phyloP scores from a whole-genome alignment of 2,329 filamentous ascomycete species.

The Pezicula radicicola region DNA sequence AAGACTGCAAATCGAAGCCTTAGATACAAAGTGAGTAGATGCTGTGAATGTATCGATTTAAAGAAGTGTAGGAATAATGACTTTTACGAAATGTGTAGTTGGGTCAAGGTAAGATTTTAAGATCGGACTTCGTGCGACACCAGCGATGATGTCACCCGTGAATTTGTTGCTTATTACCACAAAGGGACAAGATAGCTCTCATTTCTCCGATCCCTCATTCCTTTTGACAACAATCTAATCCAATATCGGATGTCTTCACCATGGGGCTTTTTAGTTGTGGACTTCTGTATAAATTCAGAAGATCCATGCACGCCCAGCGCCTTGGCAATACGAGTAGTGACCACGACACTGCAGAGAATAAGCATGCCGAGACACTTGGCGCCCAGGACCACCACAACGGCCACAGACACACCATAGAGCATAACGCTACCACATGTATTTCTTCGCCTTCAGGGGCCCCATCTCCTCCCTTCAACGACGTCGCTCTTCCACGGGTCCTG shows the following conservation, averaged over 20 bases:
- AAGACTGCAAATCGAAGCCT: too few relatives aligned
- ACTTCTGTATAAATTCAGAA: background rate
- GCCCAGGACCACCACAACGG: background rate
- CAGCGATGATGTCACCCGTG: too few relatives aligned
- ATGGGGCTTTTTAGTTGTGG: background rate
- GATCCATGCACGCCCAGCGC: background rate
- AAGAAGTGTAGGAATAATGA: too few relatives aligned
- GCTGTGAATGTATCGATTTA: too few relatives aligned
- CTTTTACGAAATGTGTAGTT: too few relatives aligned
- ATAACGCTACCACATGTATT: background rate
- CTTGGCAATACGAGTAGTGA: background rate
- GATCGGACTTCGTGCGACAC: too few relatives aligned
- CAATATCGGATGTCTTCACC: background rate
- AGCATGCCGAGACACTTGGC: background rate
- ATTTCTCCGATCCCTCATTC: background rate
- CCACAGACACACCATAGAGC: background rate
- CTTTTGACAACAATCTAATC: background rate
- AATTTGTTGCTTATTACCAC: too few relatives aligned
- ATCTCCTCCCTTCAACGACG: background rate
- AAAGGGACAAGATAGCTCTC: too few relatives aligned
- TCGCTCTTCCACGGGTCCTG: constrained; percentile 13
- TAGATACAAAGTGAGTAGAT: too few relatives aligned
- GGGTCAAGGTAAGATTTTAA: too few relatives aligned
- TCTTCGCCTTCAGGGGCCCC: background rate
- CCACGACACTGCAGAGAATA: background rate